These are phyloP conservation scores for Croton laevigatus DNA, from an alignment of 441 rosid genomes.

Conservation along the genomic window DNA sequence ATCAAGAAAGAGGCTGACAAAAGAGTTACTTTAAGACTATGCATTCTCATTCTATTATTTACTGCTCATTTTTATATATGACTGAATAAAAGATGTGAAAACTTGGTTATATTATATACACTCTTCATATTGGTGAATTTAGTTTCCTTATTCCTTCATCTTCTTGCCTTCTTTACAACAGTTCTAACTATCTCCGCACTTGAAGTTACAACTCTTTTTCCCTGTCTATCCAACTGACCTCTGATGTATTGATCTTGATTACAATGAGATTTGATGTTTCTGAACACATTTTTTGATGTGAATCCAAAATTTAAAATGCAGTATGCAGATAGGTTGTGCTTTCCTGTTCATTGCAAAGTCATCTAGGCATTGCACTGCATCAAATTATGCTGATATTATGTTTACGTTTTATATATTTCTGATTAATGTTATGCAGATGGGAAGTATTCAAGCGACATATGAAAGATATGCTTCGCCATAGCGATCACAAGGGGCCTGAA, in stretches of 20 bases:
- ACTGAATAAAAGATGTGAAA: background rate
- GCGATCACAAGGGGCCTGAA: constrained; percentile 73
- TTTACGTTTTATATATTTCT: too few species aligned
- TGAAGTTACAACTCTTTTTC: background rate
- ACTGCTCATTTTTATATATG: background rate
- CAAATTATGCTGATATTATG: background rate
- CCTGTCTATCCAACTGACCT: background rate
- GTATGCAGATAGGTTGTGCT: background rate
- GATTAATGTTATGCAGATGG: constrained; percentile 49
- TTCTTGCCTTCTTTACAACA: background rate
- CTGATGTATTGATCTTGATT: background rate
- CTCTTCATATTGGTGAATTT: background rate
- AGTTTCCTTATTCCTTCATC: background rate
- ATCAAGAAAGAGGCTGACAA: background rate
- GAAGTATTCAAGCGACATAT: constrained; percentile 71
- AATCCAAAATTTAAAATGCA: background rate
- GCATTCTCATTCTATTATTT: background rate
- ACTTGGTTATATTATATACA: background rate
- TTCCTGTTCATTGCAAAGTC: background rate
- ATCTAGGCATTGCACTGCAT: background rate
- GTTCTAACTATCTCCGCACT: background rate
- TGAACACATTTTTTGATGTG: background rate
- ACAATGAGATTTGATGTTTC: background rate
- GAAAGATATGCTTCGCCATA: constrained; percentile 75
- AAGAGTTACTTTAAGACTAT: background rate